phyloP scores from a whole-genome alignment of 352 stramenopile genomes.

The Bremia lactucae region DNA sequence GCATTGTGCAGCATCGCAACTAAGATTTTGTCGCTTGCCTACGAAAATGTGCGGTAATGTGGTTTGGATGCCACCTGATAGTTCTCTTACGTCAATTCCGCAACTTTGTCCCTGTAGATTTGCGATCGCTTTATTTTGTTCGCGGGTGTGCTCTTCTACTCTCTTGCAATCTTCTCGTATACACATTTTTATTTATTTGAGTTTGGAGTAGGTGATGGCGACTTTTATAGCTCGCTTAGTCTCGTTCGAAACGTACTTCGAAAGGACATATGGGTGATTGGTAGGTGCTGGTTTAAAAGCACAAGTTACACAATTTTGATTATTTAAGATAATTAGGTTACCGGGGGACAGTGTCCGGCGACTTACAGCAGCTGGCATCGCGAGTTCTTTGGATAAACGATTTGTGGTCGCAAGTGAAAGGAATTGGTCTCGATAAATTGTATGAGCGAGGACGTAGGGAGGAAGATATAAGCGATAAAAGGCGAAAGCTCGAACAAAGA shows the following conservation, averaged over 20 bases:
- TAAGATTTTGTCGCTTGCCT: conserved; percentile 78
- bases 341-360: conserved; percentile 53
- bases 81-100: background rate
- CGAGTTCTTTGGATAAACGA: conserved; percentile 69
- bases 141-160: conserved; percentile 31
- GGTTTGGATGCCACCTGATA: background rate
- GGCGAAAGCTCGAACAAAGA: conserved; percentile 3
- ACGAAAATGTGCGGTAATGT: conserved; percentile 51
- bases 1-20: conserved; percentile 53
- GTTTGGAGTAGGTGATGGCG: conserved; percentile 48
- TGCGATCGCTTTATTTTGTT: conserved; percentile 77
- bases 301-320: background rate
- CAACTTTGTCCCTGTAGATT: conserved; percentile 30
- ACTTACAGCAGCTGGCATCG: conserved; percentile 69
- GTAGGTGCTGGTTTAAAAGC: conserved; percentile 22
- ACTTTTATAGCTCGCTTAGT: conserved; percentile 82
- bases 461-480: conserved; percentile 8
- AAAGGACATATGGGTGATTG: conserved; percentile 81
- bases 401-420: conserved; percentile 43
- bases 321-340: conserved; percentile 32
- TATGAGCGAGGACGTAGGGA: conserved; percentile 8
- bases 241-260: conserved; percentile 68
- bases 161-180: too few relatives aligned
- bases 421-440: conserved; percentile 2
- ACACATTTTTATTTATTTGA: conserved; percentile 1